A percentile compares a stretch with the other conserved stretches of the same genome.
phyloP scores from a whole-genome alignment of 305 asterid genomes.

The Fraxinus albicans region DNA sequence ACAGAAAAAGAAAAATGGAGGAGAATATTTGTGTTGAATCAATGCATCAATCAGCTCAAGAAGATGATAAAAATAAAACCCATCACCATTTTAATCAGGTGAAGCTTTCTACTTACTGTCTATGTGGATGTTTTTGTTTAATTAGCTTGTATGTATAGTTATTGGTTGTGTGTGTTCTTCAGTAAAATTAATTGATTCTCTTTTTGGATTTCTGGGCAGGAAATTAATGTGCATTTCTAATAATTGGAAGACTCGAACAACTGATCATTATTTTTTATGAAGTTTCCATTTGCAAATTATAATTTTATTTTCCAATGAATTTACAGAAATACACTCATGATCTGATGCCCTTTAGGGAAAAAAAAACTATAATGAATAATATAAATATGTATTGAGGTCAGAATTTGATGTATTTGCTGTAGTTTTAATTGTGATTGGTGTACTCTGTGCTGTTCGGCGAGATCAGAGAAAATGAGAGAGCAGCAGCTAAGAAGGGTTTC shows the following conservation, averaged over 20 bases:
- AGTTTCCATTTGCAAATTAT: neutral
- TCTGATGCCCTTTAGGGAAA: neutral
- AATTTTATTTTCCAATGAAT: neutral
- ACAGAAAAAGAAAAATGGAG: slow-evolving; percentile 28
- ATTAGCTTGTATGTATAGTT: neutral
- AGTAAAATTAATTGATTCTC: neutral
- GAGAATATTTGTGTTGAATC: slow-evolving; percentile 28
- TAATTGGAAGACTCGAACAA: neutral
- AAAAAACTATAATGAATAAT: neutral
- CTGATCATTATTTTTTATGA: neutral
- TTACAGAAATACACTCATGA: neutral
- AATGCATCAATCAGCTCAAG: slow-evolving; percentile 27
- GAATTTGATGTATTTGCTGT: neutral
- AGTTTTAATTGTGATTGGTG: neutral
- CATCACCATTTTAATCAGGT: slow-evolving; percentile 33
- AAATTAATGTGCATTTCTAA: neutral
- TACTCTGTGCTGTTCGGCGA: neutral
- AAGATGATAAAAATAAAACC: slow-evolving; percentile 13
- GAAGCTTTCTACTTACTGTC: neutral
- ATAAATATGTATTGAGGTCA: neutral
- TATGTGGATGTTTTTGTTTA: neutral
- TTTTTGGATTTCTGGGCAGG: slow-evolving; percentile 7
- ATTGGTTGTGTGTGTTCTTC: neutral
- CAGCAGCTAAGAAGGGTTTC: neutral
- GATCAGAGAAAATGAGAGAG: neutral